Evolutionary conservation across 1,284 basidiomycete genomes (phyloP), one percentile per base, ranked within the genome.

Genomic region (Papiliotrema nemorosa): DNA sequence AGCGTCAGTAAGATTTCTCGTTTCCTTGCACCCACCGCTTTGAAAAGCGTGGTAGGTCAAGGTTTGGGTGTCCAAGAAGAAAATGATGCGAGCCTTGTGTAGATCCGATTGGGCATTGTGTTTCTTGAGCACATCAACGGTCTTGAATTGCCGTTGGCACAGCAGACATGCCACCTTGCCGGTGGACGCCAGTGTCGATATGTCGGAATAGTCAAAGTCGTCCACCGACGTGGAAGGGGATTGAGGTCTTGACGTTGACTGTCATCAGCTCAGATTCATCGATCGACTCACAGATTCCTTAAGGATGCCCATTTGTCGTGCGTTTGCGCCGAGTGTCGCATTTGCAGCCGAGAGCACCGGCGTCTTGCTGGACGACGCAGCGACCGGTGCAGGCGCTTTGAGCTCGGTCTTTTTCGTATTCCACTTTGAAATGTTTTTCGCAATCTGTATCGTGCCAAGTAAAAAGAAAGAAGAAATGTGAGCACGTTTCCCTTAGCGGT

Each of bases 381-480:
- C 40, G 20, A 40, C 47, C 13, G 48, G 75, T 51, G 55, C 52
- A 13, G 64, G 62, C 26, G 34, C 22, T 37, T 45, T 31, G 22
- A 93, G 79, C 63, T 89, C 90, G 72, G 84, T 85, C 74, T 92
- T 88, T 16, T 91, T 88, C 76, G 86, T 87, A 69, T 91, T 94
- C 91, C 91, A 96, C 65, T 96, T 94, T 66, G 81, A 85, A 68
- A 97, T 94, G 63, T 93, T 91, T 70, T 82, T 87, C 44, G 81
- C 85, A 41, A 84, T 87, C 90, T 93, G 52, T 21, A 46, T 26
- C 29, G 43, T 14, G 37, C n/a, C 29, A n/a, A n/a, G n/a, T n/a
- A n/a, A 49, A 29, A 25, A 34, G 31, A 29, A 50, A 36, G 44
- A 34, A 33, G 31, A 16, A 33, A 33, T 42, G 54, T 64, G 62